Evolutionary conservation across 345 rosid species (phyloP).

Genomic region (Raphanus sativus): DNA sequence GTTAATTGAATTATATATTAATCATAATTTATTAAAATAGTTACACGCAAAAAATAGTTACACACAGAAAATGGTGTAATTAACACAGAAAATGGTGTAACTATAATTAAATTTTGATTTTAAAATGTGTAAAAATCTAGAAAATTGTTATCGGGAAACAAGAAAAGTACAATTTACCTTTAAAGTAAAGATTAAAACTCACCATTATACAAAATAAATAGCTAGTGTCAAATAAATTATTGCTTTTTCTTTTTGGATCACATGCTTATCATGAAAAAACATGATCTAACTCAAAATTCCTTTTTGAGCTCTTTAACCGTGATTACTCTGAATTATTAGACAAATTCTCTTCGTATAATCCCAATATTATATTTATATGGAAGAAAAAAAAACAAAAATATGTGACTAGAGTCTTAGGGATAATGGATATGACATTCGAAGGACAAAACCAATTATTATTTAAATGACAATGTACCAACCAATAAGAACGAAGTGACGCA

Average conservation of each 20-base stretch:
- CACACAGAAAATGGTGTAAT: no score
- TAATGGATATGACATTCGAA: conserved; percentile 30
- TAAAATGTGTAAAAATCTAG: not conserved
- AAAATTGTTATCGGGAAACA: not conserved
- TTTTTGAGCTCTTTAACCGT: not conserved
- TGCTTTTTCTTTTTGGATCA: not conserved
- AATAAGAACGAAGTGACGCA: conserved; percentile 49
- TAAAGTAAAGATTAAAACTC: not conserved
- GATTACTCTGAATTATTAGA: not conserved
- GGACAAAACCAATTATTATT: conserved; percentile 3
- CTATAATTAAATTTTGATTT: not conserved
- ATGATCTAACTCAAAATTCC: conserved; percentile 3
- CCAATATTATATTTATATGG: not conserved
- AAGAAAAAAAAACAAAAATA: not conserved
- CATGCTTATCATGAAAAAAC: conserved; percentile 1
- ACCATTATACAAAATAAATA: not conserved
- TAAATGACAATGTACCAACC: conserved; percentile 45
- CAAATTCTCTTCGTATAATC: not conserved
- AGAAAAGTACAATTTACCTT: not conserved
- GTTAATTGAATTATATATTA: not conserved
- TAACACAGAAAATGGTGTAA: not conserved
- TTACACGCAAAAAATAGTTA: no score
- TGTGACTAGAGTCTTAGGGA: conserved; percentile 8
- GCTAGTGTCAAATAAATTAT: not conserved
- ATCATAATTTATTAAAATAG: not conserved